A percentile compares a stretch with the other conserved stretches of the same genome.
These are phyloP conservation scores for Pleurotus platypus DNA, from an alignment of 768 basidiomycete genomes.

Conservation along the genomic window DNA sequence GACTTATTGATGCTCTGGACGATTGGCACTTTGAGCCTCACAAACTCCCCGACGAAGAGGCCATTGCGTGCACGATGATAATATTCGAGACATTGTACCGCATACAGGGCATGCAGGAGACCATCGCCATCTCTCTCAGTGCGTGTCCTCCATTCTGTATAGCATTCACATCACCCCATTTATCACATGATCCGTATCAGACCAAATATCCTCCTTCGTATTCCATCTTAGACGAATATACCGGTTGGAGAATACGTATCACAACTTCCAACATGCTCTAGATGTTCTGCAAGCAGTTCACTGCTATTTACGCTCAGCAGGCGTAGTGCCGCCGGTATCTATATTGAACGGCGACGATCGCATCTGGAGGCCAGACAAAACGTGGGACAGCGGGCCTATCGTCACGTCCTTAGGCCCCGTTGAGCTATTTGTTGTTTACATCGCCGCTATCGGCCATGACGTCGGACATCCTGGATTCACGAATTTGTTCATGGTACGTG, in stretches of 20 bases:
- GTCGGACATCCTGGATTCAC: constrained; percentile 95
- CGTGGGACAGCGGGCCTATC: constrained; percentile 33
- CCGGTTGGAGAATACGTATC: constrained; percentile 88
- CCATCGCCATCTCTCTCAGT: constrained; percentile 57
- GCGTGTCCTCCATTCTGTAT: constrained; percentile 24
- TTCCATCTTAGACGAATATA: constrained; percentile 91
- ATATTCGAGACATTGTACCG: constrained; percentile 85
- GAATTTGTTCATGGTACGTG: constrained; percentile 87
- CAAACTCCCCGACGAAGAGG: constrained; percentile 76
- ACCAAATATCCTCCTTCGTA: constrained; percentile 73
- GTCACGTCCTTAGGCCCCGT: constrained; percentile 50
- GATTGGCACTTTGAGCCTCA: constrained; percentile 93
- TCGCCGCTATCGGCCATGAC: constrained; percentile 97
- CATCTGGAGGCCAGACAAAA: constrained; percentile 33
- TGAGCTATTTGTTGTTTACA: constrained; percentile 80
- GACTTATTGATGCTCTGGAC: constrained; percentile 66
- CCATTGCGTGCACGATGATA: constrained; percentile 75
- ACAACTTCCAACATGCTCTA: constrained; percentile 96
- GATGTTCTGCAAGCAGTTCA: constrained; percentile 95
- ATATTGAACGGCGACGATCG: constrained; percentile 54
- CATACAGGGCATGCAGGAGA: constrained; percentile 68
- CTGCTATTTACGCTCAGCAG: constrained; percentile 75
- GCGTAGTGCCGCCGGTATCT: constrained; percentile 75
- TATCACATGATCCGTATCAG: constrained; percentile 33
- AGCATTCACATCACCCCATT: not conserved